Conservation (phyloP, 1,284 basidiomycete species). For the Pseudozyma sp. region DNA sequence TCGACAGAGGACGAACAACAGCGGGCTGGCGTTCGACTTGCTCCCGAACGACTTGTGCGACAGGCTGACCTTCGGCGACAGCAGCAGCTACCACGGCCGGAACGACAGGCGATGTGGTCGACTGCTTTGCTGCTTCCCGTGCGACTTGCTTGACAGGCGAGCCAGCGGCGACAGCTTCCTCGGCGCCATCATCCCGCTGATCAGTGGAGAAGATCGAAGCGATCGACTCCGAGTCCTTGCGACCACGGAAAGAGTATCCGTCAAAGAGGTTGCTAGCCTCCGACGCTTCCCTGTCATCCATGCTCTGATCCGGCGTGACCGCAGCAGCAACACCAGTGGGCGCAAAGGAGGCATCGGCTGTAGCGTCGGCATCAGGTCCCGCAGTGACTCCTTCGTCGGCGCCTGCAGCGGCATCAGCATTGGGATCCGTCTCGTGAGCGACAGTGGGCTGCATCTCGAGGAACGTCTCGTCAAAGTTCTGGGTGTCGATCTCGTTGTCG, state of each 20-base stretch:
- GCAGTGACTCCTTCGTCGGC: slow-evolving; percentile 13
- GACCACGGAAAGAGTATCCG: slow-evolving; percentile 64
- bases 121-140: neutral
- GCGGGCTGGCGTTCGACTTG: slow-evolving; percentile 11
- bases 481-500: slow-evolving; percentile 90
- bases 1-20: slow-evolving; percentile 4
- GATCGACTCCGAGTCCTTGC: slow-evolving; percentile 61
- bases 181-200: slow-evolving; percentile 21
- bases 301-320: slow-evolving; percentile 35
- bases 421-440: slow-evolving; percentile 36
- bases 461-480: slow-evolving; percentile 97
- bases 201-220: slow-evolving; percentile 41
- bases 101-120: slow-evolving; percentile 6
- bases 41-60: slow-evolving; percentile 2
- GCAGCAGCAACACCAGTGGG: slow-evolving; percentile 8
- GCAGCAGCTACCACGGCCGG: slow-evolving; percentile 19
- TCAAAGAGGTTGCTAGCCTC: slow-evolving; percentile 57
- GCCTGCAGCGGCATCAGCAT: slow-evolving; percentile 18
- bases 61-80: slow-evolving; percentile 4
- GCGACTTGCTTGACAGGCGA: slow-evolving; percentile 22
- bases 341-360: slow-evolving; percentile 24
- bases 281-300: slow-evolving; percentile 37
- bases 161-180: slow-evolving; percentile 11
- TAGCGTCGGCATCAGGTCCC: slow-evolving; percentile 7
- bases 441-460: slow-evolving; percentile 77